Evolutionary conservation across 2,329 filamentous ascomycete species (phyloP).

Genomic region (Colletotrichum destructivum): DNA sequence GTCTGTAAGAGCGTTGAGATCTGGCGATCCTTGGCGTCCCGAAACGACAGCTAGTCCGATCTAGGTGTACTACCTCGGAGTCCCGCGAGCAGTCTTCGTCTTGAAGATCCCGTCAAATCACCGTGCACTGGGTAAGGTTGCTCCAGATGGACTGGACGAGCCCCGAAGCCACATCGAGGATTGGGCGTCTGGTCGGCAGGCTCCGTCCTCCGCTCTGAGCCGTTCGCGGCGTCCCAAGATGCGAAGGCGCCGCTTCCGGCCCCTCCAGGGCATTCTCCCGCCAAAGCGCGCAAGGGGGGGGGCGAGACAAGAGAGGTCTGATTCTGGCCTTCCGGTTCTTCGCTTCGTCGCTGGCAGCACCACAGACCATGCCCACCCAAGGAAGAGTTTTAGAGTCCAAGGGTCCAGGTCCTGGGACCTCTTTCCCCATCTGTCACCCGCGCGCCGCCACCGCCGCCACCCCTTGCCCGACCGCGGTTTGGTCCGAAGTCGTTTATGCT

Average conservation of each 20-base stretch:
- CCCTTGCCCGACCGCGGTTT: no score
- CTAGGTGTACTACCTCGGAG: background rate
- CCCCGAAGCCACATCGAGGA: conserved; percentile 17
- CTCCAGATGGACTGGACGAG: conserved; percentile 11
- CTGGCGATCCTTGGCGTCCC: background rate
- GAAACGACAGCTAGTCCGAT: background rate
- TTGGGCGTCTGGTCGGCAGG: background rate
- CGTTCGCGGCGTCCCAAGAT: conserved; percentile 6
- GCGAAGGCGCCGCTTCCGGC: conserved; percentile 9
- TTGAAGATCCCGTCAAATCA: background rate
- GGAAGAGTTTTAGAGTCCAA: background rate
- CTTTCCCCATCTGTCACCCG: background rate
- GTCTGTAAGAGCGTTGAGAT: conserved; percentile 1
- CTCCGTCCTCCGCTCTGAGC: background rate
- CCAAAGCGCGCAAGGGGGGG: background rate
- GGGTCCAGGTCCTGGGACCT: background rate
- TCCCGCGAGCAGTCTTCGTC: background rate
- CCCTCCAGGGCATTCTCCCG: background rate
- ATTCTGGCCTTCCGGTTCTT: background rate
- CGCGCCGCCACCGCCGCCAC: background rate
- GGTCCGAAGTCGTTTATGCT: conserved; percentile 19
- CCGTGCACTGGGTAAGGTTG: background rate
- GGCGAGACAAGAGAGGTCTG: background rate
- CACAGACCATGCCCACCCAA: background rate
- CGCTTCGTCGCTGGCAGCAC: conserved; percentile 1